Base-by-base conservation (phyloP, 345 rosid genomes). In the Cardamine chenopodiifolia region DNA sequence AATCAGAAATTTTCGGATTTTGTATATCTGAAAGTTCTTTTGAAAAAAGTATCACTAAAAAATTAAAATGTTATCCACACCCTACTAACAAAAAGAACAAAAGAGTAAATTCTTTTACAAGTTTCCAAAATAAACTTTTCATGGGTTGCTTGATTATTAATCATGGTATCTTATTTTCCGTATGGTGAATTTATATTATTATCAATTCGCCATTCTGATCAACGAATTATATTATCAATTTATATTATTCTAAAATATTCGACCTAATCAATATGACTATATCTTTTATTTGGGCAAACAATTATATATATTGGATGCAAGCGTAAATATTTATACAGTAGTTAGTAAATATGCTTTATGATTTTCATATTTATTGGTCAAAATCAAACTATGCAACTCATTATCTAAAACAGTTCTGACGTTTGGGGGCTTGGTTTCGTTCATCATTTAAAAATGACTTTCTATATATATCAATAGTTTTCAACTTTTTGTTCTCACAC, bases 141-240 rank as follows among this genome's bases (percentile, higher is more conserved):
- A 76, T 3, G 49, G 37, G 64, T 75, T 52, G 64, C 74, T 69
- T 76, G 64, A 69, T 52, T 54, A 69, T 76, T 75, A 76, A 62
- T 62, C 66, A 45, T 70, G 75, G 75, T 62, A 76, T 70, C 70
- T 35, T 53, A 28, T 19, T 49, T 75, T 75, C 17, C 13, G 52
- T 28, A 6, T 15, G 68, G 47, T 68, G 68, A 74, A 26, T 74
- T 18, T n/a, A n/a, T n/a, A n/a, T n/a, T n/a, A n/a, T n/a, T n/a
- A n/a, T n/a, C n/a, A n/a, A n/a, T n/a, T n/a, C n/a, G n/a, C n/a
- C n/a, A n/a, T n/a, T 58, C n/a, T 68, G 48, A 68, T 42, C 40
- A 49, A 42, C 22, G 22, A 28, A 42, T 40, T 60, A 50, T 29
- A 20, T 37, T 59, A 68, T 50, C 14, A 67, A 13, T 32, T 25